Conservation (phyloP, 352 stramenopile genomes). For the Halophytophthora polymorphica region DNA sequence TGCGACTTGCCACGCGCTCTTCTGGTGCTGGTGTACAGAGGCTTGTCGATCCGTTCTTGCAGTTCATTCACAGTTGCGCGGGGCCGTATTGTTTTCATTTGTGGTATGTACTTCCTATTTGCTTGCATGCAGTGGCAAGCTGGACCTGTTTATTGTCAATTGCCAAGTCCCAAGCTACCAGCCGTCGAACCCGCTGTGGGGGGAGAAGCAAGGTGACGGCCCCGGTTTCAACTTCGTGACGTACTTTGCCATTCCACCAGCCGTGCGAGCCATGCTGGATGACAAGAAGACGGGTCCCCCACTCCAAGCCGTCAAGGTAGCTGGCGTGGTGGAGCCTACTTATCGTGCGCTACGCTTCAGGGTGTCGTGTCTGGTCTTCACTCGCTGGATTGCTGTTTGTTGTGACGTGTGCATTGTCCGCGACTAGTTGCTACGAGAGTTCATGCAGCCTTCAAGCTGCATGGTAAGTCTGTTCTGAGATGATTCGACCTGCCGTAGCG, state of each 20-base stretch:
- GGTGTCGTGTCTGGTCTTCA: not conserved
- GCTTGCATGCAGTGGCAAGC: conserved; percentile 14
- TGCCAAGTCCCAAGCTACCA: conserved; percentile 84
- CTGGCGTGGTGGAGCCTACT: not conserved
- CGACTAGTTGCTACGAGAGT: conserved; percentile 31
- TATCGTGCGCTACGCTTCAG: not conserved
- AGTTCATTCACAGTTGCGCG: not conserved
- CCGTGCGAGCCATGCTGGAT: conserved; percentile 55
- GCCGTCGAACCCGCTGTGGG: conserved; percentile 81
- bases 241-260: conserved; percentile 66
- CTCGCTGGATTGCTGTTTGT: not conserved
- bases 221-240: conserved; percentile 80
- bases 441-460: conserved; percentile 34
- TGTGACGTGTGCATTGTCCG: not conserved
- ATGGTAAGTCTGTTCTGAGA: conserved; percentile 15
- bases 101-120: not conserved
- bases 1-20: not conserved
- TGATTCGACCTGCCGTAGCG: not conserved
- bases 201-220: conserved; percentile 70
- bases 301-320: conserved; percentile 51
- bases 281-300: conserved; percentile 23
- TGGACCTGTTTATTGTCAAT: conserved; percentile 81
- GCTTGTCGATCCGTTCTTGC: not conserved
- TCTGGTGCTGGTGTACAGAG: too few species aligned
- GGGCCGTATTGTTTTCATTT: conserved; percentile 1